Conservation (phyloP, 257 asterid species). For the Perilla frutescens region DNA sequence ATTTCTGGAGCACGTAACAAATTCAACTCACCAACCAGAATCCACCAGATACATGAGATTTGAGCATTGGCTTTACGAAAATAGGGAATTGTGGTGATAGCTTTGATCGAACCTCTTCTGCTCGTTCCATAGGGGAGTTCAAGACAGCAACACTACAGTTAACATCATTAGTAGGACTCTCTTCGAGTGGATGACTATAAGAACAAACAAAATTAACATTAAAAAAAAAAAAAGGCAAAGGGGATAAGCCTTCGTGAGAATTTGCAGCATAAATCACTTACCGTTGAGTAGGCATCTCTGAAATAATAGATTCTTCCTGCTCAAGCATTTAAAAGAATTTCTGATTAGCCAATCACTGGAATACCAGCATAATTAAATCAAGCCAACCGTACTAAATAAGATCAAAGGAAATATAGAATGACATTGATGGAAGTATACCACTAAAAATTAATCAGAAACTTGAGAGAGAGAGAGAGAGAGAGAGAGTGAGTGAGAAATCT, state of each 20-base stretch:
- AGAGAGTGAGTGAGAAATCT: too few relatives aligned
- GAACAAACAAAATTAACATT: neutral
- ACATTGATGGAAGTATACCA: neutral
- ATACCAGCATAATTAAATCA: neutral
- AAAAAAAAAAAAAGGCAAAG: neutral
- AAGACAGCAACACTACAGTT: constrained; percentile 9
- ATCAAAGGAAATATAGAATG: neutral
- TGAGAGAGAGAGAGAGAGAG: too few relatives aligned
- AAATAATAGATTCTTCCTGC: constrained; percentile 25
- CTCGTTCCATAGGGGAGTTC: constrained; percentile 42
- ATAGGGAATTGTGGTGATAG: constrained; percentile 48
- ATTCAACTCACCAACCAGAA: constrained; percentile 70
- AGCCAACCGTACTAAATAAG: neutral
- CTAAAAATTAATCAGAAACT: neutral
- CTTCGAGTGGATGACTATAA: constrained; percentile 32
- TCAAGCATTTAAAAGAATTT: constrained; percentile 13
- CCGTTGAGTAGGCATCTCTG: constrained; percentile 16
- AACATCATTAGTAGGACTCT: neutral
- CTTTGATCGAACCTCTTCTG: constrained; percentile 49
- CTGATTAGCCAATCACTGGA: neutral
- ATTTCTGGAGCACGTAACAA: neutral
- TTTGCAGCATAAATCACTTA: constrained; percentile 33
- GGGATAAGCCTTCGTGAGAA: neutral
- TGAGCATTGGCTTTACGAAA: constrained; percentile 53
- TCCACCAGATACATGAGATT: constrained; percentile 65